Evolutionary conservation across 805 yeast genomes (phyloP).

Genomic region (Metschnikowia anglica): DNA sequence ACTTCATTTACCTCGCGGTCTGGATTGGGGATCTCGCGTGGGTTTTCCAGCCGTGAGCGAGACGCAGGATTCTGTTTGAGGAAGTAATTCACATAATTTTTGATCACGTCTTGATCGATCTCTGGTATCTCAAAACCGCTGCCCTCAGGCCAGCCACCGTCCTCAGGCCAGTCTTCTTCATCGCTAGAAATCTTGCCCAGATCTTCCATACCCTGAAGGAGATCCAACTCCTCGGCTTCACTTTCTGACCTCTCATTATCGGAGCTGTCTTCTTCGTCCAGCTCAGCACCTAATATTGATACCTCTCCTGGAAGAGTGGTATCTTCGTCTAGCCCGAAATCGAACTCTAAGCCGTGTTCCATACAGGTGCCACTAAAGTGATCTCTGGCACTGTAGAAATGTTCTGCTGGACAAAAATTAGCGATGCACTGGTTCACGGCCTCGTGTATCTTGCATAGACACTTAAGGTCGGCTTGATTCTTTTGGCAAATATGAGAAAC

Average conservation of each 20-base stretch:
- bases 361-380: constrained; percentile 50
- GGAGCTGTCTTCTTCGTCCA: constrained; percentile 1
- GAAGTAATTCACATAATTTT: constrained; percentile 14
- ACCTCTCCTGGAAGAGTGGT: not conserved
- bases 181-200: not conserved
- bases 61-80: constrained; percentile 9
- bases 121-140: constrained; percentile 5
- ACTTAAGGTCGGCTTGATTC: constrained; percentile 35
- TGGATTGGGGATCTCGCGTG: constrained; percentile 1
- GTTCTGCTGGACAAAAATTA: constrained; percentile 46
- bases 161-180: constrained; percentile 5
- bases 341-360: constrained; percentile 28
- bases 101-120: constrained; percentile 12
- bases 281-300: not conserved
- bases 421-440: constrained; percentile 44
- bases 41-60: not conserved
- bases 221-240: constrained; percentile 4
- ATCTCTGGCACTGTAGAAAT: constrained; percentile 45
- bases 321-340: not conserved
- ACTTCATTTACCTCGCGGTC: not conserved
- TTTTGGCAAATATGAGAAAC: constrained; percentile 35
- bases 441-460: constrained; percentile 40
- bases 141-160: constrained; percentile 6
- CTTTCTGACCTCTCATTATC: constrained; percentile 1
- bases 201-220: not conserved